Evolutionary conservation across 129 eudicot genomes (phyloP).

Genomic region (Lactuca saligna): DNA sequence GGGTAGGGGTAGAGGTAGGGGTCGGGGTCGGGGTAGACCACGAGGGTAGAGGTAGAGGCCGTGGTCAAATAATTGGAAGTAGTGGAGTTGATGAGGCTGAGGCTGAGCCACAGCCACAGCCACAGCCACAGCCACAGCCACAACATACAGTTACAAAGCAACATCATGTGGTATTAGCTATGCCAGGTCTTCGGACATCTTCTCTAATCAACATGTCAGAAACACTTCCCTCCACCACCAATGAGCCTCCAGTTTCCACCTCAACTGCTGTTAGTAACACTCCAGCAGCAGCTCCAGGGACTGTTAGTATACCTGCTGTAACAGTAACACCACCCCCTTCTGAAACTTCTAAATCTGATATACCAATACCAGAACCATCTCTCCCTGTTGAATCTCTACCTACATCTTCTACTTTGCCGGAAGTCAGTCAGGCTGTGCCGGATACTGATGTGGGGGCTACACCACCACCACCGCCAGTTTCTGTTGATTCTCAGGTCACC

Average conservation of each 20-base stretch:
- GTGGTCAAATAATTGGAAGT: slow-evolving; percentile 57
- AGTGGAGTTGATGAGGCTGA: slow-evolving; percentile 38
- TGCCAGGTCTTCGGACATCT: slow-evolving; percentile 40
- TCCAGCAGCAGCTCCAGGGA: slow-evolving; percentile 18
- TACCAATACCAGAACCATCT: slow-evolving; percentile 20
- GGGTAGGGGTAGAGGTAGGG: slow-evolving; percentile 39
- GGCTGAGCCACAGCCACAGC: background rate
- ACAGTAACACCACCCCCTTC: slow-evolving; percentile 23
- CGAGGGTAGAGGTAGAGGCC: slow-evolving; percentile 65
- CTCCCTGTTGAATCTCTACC: slow-evolving; percentile 29
- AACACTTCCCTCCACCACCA: slow-evolving; percentile 14
- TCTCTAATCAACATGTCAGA: slow-evolving; percentile 29
- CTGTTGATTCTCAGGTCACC: slow-evolving; percentile 31
- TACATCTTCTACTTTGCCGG: slow-evolving; percentile 14
- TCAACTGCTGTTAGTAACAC: slow-evolving; percentile 30
- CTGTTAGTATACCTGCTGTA: slow-evolving; percentile 27
- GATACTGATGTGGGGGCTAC: slow-evolving; percentile 19
- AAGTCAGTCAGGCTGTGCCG: background rate
- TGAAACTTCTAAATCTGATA: slow-evolving; percentile 20
- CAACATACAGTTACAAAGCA: slow-evolving; percentile 53
- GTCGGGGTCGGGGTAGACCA: slow-evolving; percentile 47
- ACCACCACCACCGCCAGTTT: slow-evolving; percentile 18
- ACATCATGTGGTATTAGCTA: slow-evolving; percentile 35
- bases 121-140: background rate
- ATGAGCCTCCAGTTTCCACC: slow-evolving; percentile 28